Evolutionary conservation across 2,329 filamentous ascomycete species (phyloP), one percentile per base, ranked within the genome.

Genomic region (Mariannaea elegans): DNA sequence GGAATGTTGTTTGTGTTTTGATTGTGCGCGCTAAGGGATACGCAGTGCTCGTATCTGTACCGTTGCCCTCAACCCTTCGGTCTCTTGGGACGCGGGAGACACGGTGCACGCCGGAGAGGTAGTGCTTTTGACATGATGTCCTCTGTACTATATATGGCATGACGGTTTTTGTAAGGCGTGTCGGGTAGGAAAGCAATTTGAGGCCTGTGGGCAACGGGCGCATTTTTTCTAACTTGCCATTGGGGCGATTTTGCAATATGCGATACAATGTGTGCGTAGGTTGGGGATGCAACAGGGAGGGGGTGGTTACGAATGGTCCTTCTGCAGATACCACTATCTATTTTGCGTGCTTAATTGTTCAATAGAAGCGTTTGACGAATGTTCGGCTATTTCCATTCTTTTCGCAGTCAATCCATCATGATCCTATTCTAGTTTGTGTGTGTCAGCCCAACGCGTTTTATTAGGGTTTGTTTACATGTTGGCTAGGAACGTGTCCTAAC

Each of bases 381-480:
- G 50, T 42, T 39, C 36, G 21, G n/a, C 24, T 47, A 48, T 18
- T 48, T 16, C 3, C 36, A 24, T n/a, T 31, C 21, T 13, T 1
- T 29, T 36, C 5, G 3, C 10, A 34, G 46, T 42, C 27, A 9
- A n/a, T 31, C 18, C 24, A 42, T 29, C n/a, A 19, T 14, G 29
- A 53, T 32, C 21, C 8, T 29, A 16, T 23, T 46, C 24, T 9
- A 46, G 29, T 52, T 16, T 29, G 50, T 55, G 53, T 34, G 58
- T 44, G 55, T 48, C 48, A 56, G 19, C n/a, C 23, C 32, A 55
- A 68, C 58, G 62, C 65, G 66, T 45, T 46, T 36, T 32, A 27
- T 64, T 68, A 67, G 65, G 68, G 66, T 71, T 65, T 69, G 61
- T 71, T 70, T 62, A 67, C 66, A 50, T 61, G 53, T 58, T 48